These are phyloP conservation scores for Hirschioporus abietinus DNA, from an alignment of 768 basidiomycete species.

Conservation along the genomic window DNA sequence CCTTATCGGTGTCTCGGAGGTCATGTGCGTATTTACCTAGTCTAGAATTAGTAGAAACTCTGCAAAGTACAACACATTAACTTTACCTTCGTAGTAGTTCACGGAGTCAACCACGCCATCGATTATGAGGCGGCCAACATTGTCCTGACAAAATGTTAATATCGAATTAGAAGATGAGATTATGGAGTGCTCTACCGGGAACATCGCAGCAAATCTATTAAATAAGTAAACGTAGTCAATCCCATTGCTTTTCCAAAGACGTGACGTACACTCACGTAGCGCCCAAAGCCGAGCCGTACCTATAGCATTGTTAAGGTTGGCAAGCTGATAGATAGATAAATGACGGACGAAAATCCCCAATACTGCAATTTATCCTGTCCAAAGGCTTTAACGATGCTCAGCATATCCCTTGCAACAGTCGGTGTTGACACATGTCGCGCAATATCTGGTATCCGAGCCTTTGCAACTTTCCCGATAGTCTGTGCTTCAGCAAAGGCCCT, in stretches of 20 bases:
- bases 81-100: constrained; percentile 15
- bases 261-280: constrained; percentile 10
- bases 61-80: neutral
- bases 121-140: constrained; percentile 25
- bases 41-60: neutral
- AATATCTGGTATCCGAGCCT: neutral
- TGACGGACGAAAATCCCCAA: constrained; percentile 17
- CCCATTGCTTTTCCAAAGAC: neutral
- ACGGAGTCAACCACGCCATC: constrained; percentile 25
- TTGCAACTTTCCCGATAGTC: neutral
- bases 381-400: constrained; percentile 14
- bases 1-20: constrained; percentile 20
- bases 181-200: constrained; percentile 16
- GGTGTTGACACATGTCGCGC: constrained; percentile 9
- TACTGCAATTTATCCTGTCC: constrained; percentile 17
- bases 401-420: constrained; percentile 16
- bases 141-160: constrained; percentile 12
- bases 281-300: constrained; percentile 11
- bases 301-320: neutral
- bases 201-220: constrained; percentile 25
- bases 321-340: neutral
- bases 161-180: neutral
- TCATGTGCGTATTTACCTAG: constrained; percentile 12
- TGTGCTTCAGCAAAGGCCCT: neutral
- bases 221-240: neutral